Evolutionary conservation across 2,329 filamentous ascomycete genomes (phyloP).

Genomic region (Hypoxylon sp.): DNA sequence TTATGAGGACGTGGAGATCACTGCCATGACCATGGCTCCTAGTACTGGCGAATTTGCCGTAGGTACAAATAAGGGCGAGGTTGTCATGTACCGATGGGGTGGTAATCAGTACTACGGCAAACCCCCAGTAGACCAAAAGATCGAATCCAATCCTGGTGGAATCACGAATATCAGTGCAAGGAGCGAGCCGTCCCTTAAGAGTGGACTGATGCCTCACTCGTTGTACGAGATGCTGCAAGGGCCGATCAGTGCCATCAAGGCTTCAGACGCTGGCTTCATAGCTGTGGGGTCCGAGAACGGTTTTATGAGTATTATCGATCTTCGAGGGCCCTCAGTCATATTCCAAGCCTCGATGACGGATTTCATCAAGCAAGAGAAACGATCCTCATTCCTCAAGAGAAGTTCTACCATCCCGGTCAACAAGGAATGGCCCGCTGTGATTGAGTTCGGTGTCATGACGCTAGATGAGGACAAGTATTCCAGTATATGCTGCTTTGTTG

Average conservation of each 20-base stretch:
- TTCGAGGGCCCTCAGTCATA: constrained; percentile 88
- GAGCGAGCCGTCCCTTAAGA: constrained; percentile 78
- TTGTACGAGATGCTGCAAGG: constrained; percentile 88
- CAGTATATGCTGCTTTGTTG: constrained; percentile 91
- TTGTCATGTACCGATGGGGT: constrained; percentile 90
- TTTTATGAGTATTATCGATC: constrained; percentile 83
- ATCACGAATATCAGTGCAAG: constrained; percentile 81
- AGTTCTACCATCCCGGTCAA: constrained; percentile 61
- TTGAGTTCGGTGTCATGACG: constrained; percentile 95
- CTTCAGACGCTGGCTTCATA: constrained; percentile 94
- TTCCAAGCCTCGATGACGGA: constrained; percentile 79
- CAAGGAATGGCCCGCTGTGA: constrained; percentile 80
- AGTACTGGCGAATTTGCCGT: constrained; percentile 86
- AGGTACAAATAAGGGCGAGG: constrained; percentile 85
- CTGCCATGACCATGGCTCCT: constrained; percentile 83
- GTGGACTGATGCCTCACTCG: constrained; percentile 83
- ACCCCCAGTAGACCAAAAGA: constrained; percentile 65
- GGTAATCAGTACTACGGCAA: constrained; percentile 78
- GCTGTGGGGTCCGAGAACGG: constrained; percentile 88
- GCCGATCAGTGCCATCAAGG: constrained; percentile 79
- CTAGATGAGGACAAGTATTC: constrained; percentile 95
- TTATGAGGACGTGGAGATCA: constrained; percentile 81
- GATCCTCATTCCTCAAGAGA: constrained; percentile 75
- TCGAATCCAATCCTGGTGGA: constrained; percentile 72
- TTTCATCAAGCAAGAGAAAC: constrained; percentile 81